Conservation (phyloP, 495 filamentous ascomycete species). For the Talaromyces adpressus region DNA sequence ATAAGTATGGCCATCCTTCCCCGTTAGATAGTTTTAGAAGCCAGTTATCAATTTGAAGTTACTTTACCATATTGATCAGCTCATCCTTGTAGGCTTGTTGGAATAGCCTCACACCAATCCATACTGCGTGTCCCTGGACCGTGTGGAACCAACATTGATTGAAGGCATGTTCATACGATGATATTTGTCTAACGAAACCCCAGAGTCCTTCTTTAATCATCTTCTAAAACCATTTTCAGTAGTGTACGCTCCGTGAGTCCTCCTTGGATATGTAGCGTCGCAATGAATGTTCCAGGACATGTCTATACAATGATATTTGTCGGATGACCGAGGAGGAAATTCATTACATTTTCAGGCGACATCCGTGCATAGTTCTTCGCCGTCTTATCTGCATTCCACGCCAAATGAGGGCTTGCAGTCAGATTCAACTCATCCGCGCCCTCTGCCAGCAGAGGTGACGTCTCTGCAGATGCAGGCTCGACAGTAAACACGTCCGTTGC, state of each 20-base stretch:
- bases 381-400: slow-evolving; percentile 23
- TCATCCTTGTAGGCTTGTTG: too few relatives aligned
- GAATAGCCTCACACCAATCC: too few relatives aligned
- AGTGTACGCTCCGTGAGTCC: background rate
- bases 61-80: too few relatives aligned
- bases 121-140: too few relatives aligned
- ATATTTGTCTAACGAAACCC: background rate
- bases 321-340: slow-evolving; percentile 3
- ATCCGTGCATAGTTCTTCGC: slow-evolving; percentile 3
- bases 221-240: background rate
- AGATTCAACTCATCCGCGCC: slow-evolving; percentile 22
- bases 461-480: slow-evolving; percentile 40
- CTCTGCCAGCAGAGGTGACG: slow-evolving; percentile 20
- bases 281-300: background rate
- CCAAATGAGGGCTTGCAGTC: slow-evolving; percentile 26
- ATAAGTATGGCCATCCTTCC: too few relatives aligned
- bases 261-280: background rate
- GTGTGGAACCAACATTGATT: too few relatives aligned
- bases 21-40: too few relatives aligned
- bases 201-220: background rate
- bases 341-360: slow-evolving; percentile 1
- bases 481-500: slow-evolving; percentile 48
- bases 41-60: too few relatives aligned
- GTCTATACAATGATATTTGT: slow-evolving; percentile 6
- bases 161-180: background rate